Evolutionary conservation across 148 eudicot species (phyloP).

Genomic region (Chenopodium quinoa): DNA sequence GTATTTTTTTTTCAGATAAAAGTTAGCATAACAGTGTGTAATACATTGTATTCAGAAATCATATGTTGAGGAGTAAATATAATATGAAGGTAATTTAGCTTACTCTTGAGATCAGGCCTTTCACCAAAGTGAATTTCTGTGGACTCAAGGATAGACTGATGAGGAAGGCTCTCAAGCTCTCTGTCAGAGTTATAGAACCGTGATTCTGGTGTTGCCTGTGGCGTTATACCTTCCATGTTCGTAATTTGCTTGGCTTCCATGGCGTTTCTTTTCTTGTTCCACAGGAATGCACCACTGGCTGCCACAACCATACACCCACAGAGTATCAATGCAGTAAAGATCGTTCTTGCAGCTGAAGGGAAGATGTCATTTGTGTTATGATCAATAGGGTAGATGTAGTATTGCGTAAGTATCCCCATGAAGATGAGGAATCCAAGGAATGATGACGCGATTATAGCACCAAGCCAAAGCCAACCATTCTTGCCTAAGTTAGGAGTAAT

Average conservation of each 20-base stretch:
- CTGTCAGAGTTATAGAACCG: slow-evolving; percentile 46
- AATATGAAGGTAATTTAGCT: slow-evolving; percentile 20
- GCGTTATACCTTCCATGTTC: slow-evolving; percentile 46
- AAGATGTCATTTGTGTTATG: slow-evolving; percentile 52
- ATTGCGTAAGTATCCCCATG: slow-evolving; percentile 56
- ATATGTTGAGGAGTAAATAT: not conserved
- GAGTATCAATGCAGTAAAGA: slow-evolving; percentile 45
- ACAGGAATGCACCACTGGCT: slow-evolving; percentile 46
- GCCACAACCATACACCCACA: slow-evolving; percentile 47
- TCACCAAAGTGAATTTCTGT: slow-evolving; percentile 64
- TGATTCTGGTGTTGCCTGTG: slow-evolving; percentile 42
- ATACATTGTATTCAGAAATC: not conserved
- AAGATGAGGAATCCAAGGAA: slow-evolving; percentile 62
- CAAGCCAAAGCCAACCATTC: slow-evolving; percentile 82
- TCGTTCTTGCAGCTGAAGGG: slow-evolving; percentile 37
- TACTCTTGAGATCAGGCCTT: slow-evolving; percentile 89
- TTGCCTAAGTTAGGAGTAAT: slow-evolving; percentile 62
- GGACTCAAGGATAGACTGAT: slow-evolving; percentile 48
- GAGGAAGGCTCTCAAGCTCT: slow-evolving; percentile 85
- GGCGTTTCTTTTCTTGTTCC: slow-evolving; percentile 61
- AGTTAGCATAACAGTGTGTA: not conserved
- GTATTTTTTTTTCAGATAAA: too few species aligned
- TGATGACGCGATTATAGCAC: slow-evolving; percentile 60
- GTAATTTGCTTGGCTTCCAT: slow-evolving; percentile 54
- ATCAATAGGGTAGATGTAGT: slow-evolving; percentile 80